These are phyloP conservation scores for Garcia nutans DNA, from an alignment of 345 rosid species.

Conservation along the genomic window DNA sequence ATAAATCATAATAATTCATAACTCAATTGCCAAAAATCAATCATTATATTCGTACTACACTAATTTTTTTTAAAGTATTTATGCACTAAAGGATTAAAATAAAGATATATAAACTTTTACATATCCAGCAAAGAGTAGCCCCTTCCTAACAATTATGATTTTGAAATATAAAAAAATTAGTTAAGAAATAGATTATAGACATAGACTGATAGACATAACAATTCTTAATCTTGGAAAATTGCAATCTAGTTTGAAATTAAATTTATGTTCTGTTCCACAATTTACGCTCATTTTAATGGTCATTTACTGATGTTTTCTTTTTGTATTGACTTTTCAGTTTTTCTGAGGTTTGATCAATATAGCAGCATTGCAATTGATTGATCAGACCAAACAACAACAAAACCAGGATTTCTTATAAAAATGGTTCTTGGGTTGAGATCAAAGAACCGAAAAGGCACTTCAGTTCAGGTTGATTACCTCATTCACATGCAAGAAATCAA, in stretches of 20 bases:
- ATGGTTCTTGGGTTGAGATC: conserved; percentile 72
- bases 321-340: conserved; percentile 1
- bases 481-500: conserved; percentile 55
- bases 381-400: conserved; percentile 18
- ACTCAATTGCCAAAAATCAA: no score
- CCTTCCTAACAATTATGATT: no score
- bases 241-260: not conserved
- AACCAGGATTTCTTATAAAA: conserved; percentile 8
- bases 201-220: no score
- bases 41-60: no score
- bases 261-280: not conserved
- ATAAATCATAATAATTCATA: no score
- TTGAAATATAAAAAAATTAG: no score
- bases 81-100: no score
- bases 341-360: conserved; percentile 4
- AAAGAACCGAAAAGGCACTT: conserved; percentile 45
- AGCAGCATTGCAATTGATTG: conserved; percentile 28
- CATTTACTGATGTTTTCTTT: conserved; percentile 1
- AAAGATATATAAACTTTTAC: no score
- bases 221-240: not conserved
- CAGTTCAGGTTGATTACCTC: conserved; percentile 42
- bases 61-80: no score
- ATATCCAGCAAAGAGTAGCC: no score
- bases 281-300: not conserved
- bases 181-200: no score